Evolutionary conservation across 305 asterid species (phyloP).

Genomic region (Fraxinus nigra): DNA sequence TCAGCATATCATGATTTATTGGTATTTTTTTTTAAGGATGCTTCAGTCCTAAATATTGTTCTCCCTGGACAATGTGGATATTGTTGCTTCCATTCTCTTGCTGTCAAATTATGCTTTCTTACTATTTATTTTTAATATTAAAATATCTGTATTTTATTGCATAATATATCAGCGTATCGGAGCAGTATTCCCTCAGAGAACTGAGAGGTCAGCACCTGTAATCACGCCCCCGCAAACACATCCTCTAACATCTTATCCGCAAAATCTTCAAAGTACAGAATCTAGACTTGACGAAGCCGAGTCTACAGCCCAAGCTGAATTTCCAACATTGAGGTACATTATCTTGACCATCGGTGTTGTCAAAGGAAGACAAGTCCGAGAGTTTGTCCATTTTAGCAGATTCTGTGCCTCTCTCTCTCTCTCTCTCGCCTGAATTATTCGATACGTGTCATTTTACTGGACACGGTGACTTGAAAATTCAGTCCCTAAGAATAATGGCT

Average conservation of each 20-base stretch:
- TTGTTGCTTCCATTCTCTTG: conserved; percentile 17
- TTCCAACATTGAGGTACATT: background rate
- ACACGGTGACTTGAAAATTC: background rate
- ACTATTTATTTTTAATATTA: background rate
- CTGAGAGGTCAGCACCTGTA: conserved; percentile 85
- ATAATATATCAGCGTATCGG: conserved; percentile 75
- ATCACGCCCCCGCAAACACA: conserved; percentile 91
- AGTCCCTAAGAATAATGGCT: background rate
- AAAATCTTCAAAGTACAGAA: conserved; percentile 70
- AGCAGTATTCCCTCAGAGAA: conserved; percentile 91
- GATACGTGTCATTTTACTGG: background rate
- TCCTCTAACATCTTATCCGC: conserved; percentile 83
- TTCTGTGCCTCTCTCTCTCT: background rate
- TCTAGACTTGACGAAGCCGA: conserved; percentile 40
- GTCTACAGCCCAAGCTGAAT: conserved; percentile 55
- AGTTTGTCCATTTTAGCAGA: background rate
- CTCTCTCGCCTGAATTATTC: background rate
- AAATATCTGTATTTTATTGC: conserved; percentile 21
- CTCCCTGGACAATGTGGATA: background rate
- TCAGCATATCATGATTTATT: conserved; percentile 91
- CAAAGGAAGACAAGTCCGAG: background rate
- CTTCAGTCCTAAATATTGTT: background rate
- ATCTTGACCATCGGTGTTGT: background rate
- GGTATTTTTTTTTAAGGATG: conserved; percentile 44
- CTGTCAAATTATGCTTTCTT: conserved; percentile 16